Conservation (phyloP, 768 basidiomycete species). For the Termitomyces sp. region DNA sequence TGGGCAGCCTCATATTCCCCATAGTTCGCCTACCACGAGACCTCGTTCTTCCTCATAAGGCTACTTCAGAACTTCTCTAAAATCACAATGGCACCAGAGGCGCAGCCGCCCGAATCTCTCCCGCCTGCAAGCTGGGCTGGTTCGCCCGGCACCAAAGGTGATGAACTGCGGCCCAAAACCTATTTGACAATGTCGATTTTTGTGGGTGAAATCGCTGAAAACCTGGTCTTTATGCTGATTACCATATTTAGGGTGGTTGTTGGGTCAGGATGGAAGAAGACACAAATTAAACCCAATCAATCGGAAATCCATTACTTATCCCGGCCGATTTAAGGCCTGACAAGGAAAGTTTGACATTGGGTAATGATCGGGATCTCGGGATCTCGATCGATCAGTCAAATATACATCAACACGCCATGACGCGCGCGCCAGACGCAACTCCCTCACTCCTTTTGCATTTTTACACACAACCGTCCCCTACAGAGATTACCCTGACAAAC, state of each 20-base stretch:
- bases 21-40: slow-evolving; percentile 55
- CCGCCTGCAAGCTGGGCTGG: slow-evolving; percentile 44
- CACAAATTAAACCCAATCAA: background rate
- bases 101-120: slow-evolving; percentile 36
- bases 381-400: no score
- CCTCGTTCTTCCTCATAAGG: slow-evolving; percentile 49
- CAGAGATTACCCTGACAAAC: no score
- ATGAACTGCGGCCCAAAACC: slow-evolving; percentile 12
- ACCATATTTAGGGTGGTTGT: slow-evolving; percentile 27
- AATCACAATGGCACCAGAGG: slow-evolving; percentile 38
- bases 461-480: no score
- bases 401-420: no score
- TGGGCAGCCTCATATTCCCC: background rate
- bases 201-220: background rate
- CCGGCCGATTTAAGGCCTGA: no score
- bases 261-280: slow-evolving; percentile 30
- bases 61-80: slow-evolving; percentile 43
- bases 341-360: no score
- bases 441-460: no score
- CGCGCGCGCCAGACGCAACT: no score
- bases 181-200: slow-evolving; percentile 18
- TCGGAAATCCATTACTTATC: background rate
- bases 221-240: background rate
- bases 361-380: no score
- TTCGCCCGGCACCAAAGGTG: slow-evolving; percentile 32